phyloP scores from a whole-genome alignment of 2,329 filamentous ascomycete genomes.

The Sporothrix sp. region DNA sequence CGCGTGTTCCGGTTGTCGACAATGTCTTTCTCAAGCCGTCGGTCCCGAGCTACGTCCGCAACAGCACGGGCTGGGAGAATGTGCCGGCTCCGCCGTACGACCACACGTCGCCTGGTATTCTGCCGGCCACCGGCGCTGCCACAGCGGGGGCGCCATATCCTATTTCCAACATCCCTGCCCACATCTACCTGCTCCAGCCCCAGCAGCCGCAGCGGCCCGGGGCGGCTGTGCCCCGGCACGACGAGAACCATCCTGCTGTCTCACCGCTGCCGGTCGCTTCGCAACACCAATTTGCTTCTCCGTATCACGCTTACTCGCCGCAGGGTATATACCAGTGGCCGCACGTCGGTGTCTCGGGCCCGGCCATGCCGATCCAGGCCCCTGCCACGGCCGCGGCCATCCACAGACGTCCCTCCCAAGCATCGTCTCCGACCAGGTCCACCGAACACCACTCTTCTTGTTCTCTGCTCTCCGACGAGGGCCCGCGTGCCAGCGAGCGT shows the following conservation, averaged over 20 bases:
- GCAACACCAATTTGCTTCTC: background rate
- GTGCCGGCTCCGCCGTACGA: slow-evolving; percentile 7
- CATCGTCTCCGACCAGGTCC: too few species aligned
- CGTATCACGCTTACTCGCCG: background rate
- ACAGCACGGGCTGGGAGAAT: slow-evolving; percentile 9
- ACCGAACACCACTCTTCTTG: too few species aligned
- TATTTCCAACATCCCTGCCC: slow-evolving; percentile 13
- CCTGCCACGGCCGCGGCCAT: too few species aligned
- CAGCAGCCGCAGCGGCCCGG: too few species aligned
- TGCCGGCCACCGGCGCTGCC: background rate
- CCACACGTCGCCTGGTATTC: background rate
- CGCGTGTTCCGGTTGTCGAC: background rate
- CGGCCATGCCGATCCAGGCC: background rate
- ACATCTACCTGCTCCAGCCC: slow-evolving; percentile 13
- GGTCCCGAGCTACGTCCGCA: slow-evolving; percentile 4
- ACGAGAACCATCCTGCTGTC: too few species aligned
- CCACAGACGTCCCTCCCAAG: too few species aligned
- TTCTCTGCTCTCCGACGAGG: too few species aligned
- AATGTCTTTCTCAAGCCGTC: slow-evolving; percentile 1
- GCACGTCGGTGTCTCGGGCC: background rate
- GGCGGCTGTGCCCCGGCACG: too few species aligned
- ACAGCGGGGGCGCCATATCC: slow-evolving; percentile 5
- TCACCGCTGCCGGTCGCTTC: background rate
- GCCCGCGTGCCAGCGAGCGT: too few species aligned
- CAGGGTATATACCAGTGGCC: background rate